Conservation (phyloP, 2,329 filamentous ascomycete species). For the Bimuria novae-zelandiae region DNA sequence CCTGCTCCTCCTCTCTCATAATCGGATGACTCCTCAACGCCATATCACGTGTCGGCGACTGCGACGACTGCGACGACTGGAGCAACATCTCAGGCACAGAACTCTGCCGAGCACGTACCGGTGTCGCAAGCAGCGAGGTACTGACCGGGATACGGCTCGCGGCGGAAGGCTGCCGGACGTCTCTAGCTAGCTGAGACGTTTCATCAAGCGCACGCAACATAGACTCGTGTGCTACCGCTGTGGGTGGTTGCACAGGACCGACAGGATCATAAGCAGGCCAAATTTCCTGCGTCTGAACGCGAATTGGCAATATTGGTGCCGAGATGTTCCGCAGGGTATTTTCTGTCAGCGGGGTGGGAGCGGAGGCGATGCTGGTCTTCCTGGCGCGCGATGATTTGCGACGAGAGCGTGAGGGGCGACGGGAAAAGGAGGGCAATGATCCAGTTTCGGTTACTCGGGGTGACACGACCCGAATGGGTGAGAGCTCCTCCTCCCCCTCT, state of each 20-base stretch:
- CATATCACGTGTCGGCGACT: neutral
- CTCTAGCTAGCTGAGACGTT: neutral
- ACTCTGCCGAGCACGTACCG: neutral
- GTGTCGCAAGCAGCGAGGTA: neutral
- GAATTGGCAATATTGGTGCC: neutral
- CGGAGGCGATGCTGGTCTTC: neutral
- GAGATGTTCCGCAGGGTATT: neutral
- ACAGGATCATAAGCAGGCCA: neutral
- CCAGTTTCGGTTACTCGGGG: neutral
- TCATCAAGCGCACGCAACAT: neutral
- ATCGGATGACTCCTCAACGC: conserved; percentile 11
- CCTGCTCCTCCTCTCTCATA: neutral
- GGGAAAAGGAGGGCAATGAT: neutral
- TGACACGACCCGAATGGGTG: conserved; percentile 2
- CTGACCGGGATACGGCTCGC: neutral
- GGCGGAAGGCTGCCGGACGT: neutral
- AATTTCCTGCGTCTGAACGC: neutral
- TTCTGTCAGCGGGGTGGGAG: neutral
- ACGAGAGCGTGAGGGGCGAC: neutral
- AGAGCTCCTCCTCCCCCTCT: neutral
- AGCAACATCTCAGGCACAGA: neutral
- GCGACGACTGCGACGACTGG: neutral
- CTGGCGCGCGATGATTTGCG: neutral
- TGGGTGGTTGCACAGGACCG: neutral
- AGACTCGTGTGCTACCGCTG: neutral